A percentile compares a stretch with the other conserved stretches of the same genome.
phyloP scores from a whole-genome alignment of 1,139 yeast species.

The Diutina catenulata region DNA sequence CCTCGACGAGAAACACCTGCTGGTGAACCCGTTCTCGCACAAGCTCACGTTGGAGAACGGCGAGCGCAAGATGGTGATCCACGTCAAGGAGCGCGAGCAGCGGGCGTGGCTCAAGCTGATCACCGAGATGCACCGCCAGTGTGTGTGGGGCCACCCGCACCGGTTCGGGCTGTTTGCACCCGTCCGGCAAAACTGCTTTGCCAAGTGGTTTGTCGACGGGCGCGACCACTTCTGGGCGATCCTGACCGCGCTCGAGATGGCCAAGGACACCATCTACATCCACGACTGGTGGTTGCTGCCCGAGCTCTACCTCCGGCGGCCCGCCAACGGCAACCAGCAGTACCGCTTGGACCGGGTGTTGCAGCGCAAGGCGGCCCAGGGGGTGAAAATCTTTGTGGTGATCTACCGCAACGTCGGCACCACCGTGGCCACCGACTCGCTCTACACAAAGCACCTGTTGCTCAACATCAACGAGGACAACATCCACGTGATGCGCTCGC shows the following conservation, averaged over 20 bases:
- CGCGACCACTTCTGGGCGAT: conserved; percentile 96
- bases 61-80: conserved; percentile 66
- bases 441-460: conserved; percentile 88
- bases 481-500: conserved; percentile 85
- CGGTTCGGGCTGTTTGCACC: conserved; percentile 93
- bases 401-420: conserved; percentile 93
- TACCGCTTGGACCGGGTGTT: conserved; percentile 85
- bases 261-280: conserved; percentile 84
- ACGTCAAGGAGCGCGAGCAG: conserved; percentile 60
- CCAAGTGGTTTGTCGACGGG: conserved; percentile 97
- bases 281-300: conserved; percentile 99
- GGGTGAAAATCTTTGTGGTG: conserved; percentile 86
- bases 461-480: conserved; percentile 72
- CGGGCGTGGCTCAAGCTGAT: conserved; percentile 71
- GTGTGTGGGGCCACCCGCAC: conserved; percentile 62
- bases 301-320: conserved; percentile 82
- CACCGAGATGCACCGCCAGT: conserved; percentile 51
- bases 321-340: conserved; percentile 90
- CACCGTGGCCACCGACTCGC: conserved; percentile 87
- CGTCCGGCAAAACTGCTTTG: conserved; percentile 68
- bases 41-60: conserved; percentile 63
- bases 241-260: conserved; percentile 85
- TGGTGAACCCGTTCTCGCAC: conserved; percentile 1
- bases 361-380: conserved; percentile 85
- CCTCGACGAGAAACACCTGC: conserved; percentile 27